Conservation (phyloP, 2,329 filamentous ascomycete species). For the Helicocarpus griseus region DNA sequence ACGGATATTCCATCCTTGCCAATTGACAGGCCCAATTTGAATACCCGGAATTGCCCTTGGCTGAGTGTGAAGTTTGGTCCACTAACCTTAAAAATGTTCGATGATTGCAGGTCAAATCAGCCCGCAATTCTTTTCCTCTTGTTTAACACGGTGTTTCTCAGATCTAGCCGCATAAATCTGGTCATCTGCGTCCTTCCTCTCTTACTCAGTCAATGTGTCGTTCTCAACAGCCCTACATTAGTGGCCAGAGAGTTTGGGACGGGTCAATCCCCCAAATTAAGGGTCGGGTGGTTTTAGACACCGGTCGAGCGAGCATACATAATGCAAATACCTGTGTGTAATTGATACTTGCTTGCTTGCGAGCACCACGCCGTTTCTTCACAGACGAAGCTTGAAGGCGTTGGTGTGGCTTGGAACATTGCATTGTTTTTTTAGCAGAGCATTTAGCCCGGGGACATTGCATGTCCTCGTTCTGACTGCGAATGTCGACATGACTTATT, state of each 20-base stretch:
- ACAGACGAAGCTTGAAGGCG: neutral
- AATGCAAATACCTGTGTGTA: neutral
- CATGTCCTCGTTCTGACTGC: neutral
- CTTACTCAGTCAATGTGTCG: neutral
- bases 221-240: neutral
- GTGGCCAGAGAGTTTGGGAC: neutral
- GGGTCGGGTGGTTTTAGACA: neutral
- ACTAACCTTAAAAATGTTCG: neutral
- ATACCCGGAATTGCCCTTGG: neutral
- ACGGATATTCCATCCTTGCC: neutral
- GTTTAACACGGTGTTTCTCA: neutral
- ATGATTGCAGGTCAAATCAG: neutral
- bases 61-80: neutral
- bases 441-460: neutral
- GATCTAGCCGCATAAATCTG: slow-evolving; percentile 1
- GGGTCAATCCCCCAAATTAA: neutral
- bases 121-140: neutral
- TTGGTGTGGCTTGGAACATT: neutral
- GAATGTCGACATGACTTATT: too few relatives aligned
- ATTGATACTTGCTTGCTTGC: neutral
- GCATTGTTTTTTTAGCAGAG: neutral
- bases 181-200: neutral
- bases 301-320: neutral
- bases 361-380: neutral
- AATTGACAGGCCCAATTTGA: neutral